A percentile compares a stretch with the other conserved stretches of the same genome.
phyloP scores from a whole-genome alignment of 2,329 filamentous ascomycete species.

The Rutstroemia sp. region DNA sequence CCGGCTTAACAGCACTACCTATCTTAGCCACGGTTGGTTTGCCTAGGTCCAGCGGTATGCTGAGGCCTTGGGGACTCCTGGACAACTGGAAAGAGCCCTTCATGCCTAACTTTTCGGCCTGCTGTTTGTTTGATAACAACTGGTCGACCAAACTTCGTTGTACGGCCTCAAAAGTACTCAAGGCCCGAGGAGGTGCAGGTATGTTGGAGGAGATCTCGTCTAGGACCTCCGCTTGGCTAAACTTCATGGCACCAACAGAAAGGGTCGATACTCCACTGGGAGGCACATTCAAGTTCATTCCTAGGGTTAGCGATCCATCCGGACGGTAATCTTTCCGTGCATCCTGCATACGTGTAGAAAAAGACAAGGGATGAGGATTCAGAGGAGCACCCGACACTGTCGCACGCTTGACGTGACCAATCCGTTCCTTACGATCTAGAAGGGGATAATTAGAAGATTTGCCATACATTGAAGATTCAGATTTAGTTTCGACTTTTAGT shows the following conservation, averaged over 20 bases:
- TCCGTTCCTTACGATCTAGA: constrained; percentile 1
- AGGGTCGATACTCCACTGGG: constrained; percentile 24
- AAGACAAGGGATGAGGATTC: background rate
- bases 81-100: background rate
- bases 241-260: constrained; percentile 19
- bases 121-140: constrained; percentile 19
- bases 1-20: constrained; percentile 16
- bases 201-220: constrained; percentile 6
- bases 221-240: constrained; percentile 15
- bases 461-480: constrained; percentile 26
- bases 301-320: constrained; percentile 6
- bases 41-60: constrained; percentile 1
- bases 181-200: constrained; percentile 3
- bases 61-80: no score
- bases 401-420: constrained; percentile 1
- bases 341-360: constrained; percentile 5
- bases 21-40: constrained; percentile 7
- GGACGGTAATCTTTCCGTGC: constrained; percentile 12
- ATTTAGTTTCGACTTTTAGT: constrained; percentile 7
- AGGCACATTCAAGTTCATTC: constrained; percentile 13
- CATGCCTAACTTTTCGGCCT: background rate
- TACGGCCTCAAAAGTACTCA: constrained; percentile 21
- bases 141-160: constrained; percentile 21
- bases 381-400: constrained; percentile 3
- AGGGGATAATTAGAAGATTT: constrained; percentile 7